phyloP scores from a whole-genome alignment of 345 rosid genomes.

The Durio zibethinus region DNA sequence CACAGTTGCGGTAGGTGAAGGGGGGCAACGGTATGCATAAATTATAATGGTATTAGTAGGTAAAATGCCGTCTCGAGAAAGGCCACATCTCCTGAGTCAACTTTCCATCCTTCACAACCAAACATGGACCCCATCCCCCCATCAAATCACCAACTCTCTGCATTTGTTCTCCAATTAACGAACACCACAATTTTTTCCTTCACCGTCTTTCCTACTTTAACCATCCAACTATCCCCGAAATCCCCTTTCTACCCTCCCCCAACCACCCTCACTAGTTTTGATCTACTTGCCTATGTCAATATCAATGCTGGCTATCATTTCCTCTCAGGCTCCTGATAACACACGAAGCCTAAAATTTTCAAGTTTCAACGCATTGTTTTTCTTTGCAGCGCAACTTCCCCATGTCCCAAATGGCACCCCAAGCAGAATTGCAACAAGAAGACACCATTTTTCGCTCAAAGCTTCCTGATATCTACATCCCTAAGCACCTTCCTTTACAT shows the following conservation, averaged over 20 bases:
- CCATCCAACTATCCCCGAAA: background rate
- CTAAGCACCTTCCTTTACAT: conserved; percentile 72
- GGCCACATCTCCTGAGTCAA: background rate
- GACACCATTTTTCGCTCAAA: conserved; percentile 71
- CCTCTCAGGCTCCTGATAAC: conserved; percentile 11
- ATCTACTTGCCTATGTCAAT: conserved; percentile 24
- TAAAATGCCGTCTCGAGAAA: background rate
- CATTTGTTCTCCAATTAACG: background rate
- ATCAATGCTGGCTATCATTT: background rate
- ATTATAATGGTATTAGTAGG: too few species aligned
- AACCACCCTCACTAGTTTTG: conserved; percentile 22
- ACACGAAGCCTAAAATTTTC: background rate
- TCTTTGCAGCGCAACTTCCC: background rate
- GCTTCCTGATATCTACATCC: conserved; percentile 72
- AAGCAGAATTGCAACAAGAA: conserved; percentile 19
- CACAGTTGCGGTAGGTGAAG: background rate
- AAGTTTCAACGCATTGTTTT: background rate
- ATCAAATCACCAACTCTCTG: conserved; percentile 11
- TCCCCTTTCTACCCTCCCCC: conserved; percentile 16
- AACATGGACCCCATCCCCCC: conserved; percentile 4
- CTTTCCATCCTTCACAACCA: background rate
- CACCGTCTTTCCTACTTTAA: background rate
- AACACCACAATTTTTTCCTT: background rate
- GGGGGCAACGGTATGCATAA: background rate
- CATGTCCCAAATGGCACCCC: conserved; percentile 2